Percentiles rank a stretch among this genome's conserved stretches.
Evolutionary conservation across 228 moss, liverwort and hornwort genomes (phyloP).

Genomic region (Sphagnum magellanicum): DNA sequence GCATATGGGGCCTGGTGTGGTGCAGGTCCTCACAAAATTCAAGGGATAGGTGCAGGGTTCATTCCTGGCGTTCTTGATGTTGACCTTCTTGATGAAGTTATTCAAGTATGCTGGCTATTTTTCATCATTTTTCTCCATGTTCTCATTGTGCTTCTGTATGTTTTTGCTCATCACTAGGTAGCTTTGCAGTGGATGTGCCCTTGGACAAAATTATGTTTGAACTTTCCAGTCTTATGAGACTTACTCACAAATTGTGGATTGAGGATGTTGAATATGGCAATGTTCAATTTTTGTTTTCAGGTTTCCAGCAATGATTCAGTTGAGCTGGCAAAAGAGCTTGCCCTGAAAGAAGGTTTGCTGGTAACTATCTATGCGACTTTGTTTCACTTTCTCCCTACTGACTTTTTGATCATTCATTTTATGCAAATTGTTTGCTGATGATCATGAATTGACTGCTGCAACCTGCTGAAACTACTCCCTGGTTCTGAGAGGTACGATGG

Average conservation of each 20-base stretch:
- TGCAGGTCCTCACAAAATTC: constrained; percentile 97
- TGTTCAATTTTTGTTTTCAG: constrained; percentile 17
- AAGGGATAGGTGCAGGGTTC: constrained; percentile 98
- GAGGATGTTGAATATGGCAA: not conserved
- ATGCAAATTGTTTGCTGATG: not conserved
- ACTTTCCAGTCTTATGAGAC: no score
- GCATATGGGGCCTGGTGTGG: not conserved
- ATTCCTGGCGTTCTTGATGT: constrained; percentile 94
- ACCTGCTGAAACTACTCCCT: no score
- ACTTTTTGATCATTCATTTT: no score
- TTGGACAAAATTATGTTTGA: no score
- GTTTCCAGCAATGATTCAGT: constrained; percentile 88
- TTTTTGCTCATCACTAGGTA: constrained; percentile 1
- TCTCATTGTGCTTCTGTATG: constrained; percentile 1
- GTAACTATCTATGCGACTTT: constrained; percentile 20
- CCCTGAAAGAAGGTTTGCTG: constrained; percentile 94
- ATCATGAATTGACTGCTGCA: not conserved
- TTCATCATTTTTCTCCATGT: not conserved
- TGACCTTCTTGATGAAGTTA: constrained; percentile 89
- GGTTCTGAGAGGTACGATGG: no score
- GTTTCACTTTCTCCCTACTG: not conserved
- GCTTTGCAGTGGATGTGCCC: not conserved
- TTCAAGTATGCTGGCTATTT: constrained; percentile 39
- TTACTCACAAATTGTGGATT: no score
- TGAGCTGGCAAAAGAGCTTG: constrained; percentile 96